Base-by-base conservation (phyloP, 163 green algal species). In the Botryococcus braunii region DNA sequence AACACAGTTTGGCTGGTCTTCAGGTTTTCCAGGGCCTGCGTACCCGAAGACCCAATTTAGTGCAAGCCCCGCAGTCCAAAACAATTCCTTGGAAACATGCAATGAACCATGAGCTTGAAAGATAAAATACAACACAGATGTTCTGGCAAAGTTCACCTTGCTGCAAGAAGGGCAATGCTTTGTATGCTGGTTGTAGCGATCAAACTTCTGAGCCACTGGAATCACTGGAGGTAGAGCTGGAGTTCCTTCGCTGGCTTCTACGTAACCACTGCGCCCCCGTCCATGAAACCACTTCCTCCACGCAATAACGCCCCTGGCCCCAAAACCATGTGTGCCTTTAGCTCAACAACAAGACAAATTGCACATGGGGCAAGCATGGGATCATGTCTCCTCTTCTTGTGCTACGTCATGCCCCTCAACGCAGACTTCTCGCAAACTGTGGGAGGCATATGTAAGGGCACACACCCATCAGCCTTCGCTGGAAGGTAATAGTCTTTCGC, bases 111-210 rank as follows among this genome's bases (percentile, higher is more conserved):
- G n/a, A n/a, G n/a, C n/a, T n/a, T n/a, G n/a, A n/a, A n/a, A n/a
- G n/a, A n/a, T n/a, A n/a, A n/a, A n/a, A n/a, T n/a, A n/a, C n/a
- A n/a, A n/a, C n/a, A n/a, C n/a, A n/a, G n/a, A n/a, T n/a, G n/a
- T n/a, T n/a, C n/a, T n/a, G n/a, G n/a, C n/a, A n/a, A n/a, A n/a
- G n/a, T n/a, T n/a, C 29, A 76, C 70, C 47, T 76, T 72, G 66
- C 41, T 64, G 74, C 74, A 80, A 29, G 74, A 69, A 27, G 69
- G 40, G 70, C 74, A 80, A n/a, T 74, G 50, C 66, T 71, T 62
- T 38, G 59, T 65, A 65, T 80, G 74, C 65, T 80, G 74, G 6
- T 61, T 29, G 29, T 65, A 76, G 25, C 74, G 69, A 62, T 80
- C 74, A 50, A 76, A 37, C 11, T 76, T 49, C 35, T 72, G 57